Conservation (phyloP, 176 grass and related monocot genomes). For the Lolium rigidum region DNA sequence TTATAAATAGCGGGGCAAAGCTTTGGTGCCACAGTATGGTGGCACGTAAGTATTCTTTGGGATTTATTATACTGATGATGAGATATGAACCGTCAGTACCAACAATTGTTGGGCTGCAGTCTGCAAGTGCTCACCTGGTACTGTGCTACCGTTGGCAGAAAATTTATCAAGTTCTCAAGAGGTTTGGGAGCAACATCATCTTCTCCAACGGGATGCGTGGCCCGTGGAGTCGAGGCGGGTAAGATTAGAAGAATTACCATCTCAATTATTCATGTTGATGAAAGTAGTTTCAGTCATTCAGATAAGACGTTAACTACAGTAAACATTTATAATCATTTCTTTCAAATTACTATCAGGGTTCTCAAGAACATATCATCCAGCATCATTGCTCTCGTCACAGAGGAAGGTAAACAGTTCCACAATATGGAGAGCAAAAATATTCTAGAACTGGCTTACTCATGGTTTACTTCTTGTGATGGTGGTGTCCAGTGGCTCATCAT, state of each 20-base stretch:
- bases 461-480: conserved; percentile 2
- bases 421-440: not conserved
- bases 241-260: conserved; percentile 17
- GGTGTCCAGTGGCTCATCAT: conserved; percentile 80
- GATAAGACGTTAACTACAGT: not conserved
- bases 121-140: conserved; percentile 17
- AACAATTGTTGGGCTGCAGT: not conserved
- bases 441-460: conserved; percentile 26
- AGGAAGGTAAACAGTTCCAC: conserved; percentile 58
- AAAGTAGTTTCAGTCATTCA: not conserved
- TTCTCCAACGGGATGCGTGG: conserved; percentile 65
- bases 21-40: too few species aligned
- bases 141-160: conserved; percentile 49
- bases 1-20: too few species aligned
- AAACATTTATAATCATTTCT: not conserved
- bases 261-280: not conserved
- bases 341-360: conserved; percentile 57
- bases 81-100: not conserved
- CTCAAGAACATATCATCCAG: conserved; percentile 93
- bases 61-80: not conserved
- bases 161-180: conserved; percentile 81
- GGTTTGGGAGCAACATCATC: conserved; percentile 74
- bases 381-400: conserved; percentile 85
- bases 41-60: conserved; percentile 63
- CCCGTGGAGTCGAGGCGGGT: conserved; percentile 96